phyloP scores from a whole-genome alignment of 2,329 filamentous ascomycete genomes.

The Camillea tinctor region DNA sequence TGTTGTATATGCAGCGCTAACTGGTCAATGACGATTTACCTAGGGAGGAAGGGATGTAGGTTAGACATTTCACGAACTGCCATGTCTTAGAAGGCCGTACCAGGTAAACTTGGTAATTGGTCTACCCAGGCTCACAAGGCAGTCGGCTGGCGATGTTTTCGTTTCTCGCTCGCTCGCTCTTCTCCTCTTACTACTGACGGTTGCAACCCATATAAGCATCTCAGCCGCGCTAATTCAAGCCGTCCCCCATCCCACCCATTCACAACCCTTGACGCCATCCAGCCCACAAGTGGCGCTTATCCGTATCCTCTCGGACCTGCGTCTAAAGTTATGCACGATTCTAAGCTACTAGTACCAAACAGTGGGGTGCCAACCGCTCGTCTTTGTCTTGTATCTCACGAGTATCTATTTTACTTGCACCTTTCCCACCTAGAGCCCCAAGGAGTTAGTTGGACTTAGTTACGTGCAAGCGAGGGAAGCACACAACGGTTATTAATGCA shows the following conservation, averaged over 20 bases:
- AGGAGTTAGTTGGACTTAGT: neutral
- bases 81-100: neutral
- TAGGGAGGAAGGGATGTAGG: neutral
- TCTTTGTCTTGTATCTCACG: neutral
- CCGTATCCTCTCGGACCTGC: slow-evolving; percentile 44
- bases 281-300: slow-evolving; percentile 34
- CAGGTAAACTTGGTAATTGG: neutral
- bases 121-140: neutral
- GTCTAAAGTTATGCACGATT: slow-evolving; percentile 34
- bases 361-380: neutral
- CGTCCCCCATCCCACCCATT: slow-evolving; percentile 1
- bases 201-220: neutral
- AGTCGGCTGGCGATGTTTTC: neutral
- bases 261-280: slow-evolving; percentile 9
- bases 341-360: neutral
- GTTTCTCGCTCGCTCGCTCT: neutral
- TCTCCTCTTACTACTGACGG: neutral
- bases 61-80: neutral
- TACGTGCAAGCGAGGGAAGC: neutral
- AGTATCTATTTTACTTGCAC: neutral
- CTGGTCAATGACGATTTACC: neutral
- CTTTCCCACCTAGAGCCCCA: neutral
- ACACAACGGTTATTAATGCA: neutral
- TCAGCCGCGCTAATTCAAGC: neutral
- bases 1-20: neutral